Conservation (phyloP, 208 protist species). For the Wallacemonas collosoma region DNA sequence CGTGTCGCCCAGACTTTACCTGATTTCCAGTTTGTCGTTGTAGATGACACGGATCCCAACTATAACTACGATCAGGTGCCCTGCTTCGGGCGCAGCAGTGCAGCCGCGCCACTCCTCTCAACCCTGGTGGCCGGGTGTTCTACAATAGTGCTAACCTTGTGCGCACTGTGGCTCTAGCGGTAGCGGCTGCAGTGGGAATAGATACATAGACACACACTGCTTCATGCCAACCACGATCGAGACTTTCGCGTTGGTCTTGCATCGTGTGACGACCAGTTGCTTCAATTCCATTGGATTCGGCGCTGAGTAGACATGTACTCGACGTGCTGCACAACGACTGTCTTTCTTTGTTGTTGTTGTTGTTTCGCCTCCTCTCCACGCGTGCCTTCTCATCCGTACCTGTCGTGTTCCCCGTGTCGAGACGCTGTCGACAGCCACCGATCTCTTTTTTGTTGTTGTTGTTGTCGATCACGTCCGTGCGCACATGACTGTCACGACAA, state of each 20-base stretch:
- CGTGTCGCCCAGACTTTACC: constrained; percentile 38
- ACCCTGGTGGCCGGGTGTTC: neutral
- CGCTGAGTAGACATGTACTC: too few relatives aligned
- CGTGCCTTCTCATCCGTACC: too few relatives aligned
- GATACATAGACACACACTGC: neutral
- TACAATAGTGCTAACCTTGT: neutral
- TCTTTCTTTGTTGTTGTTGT: neutral
- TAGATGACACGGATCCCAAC: constrained; percentile 39
- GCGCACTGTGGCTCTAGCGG: neutral
- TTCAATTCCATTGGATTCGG: too few relatives aligned
- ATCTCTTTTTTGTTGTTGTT: too few relatives aligned
- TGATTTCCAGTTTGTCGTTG: constrained; percentile 51
- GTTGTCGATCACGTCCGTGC: too few relatives aligned
- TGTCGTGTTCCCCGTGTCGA: neutral
- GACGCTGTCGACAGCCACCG: neutral
- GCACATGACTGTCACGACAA: too few relatives aligned
- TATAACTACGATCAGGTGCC: constrained; percentile 38
- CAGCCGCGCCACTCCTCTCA: neutral
- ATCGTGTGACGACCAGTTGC: too few relatives aligned
- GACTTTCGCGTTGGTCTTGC: too few relatives aligned
- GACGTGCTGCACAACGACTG: neutral
- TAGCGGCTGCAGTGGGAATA: neutral
- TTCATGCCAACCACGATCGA: neutral
- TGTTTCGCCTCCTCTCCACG: neutral
- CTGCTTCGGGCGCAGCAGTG: constrained; percentile 40